Evolutionary conservation across 1,139 yeast species (phyloP).

Genomic region (Debaryomycetaceae sp.): DNA sequence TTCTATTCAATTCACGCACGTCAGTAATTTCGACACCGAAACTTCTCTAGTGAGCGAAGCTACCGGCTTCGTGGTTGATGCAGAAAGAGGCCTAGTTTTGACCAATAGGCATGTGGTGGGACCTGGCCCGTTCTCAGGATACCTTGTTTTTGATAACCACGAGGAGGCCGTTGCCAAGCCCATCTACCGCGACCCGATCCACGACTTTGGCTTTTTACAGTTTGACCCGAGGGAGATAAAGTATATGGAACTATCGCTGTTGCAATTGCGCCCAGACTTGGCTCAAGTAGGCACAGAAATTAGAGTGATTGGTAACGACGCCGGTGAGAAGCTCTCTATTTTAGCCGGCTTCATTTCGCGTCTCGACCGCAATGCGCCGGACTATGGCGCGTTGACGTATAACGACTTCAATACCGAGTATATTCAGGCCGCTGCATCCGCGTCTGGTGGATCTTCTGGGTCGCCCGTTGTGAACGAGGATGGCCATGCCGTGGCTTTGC

Average conservation of each 20-base stretch:
- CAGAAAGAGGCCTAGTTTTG: slow-evolving; percentile 66
- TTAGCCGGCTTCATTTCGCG: slow-evolving; percentile 84
- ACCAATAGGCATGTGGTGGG: slow-evolving; percentile 95
- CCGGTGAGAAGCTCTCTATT: slow-evolving; percentile 87
- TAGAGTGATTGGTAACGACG: slow-evolving; percentile 92
- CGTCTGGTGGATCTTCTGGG: slow-evolving; percentile 93
- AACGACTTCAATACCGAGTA: slow-evolving; percentile 94
- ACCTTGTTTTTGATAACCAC: slow-evolving; percentile 87
- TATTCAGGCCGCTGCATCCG: slow-evolving; percentile 93
- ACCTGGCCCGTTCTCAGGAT: slow-evolving; percentile 87
- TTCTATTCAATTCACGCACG: slow-evolving; percentile 80
- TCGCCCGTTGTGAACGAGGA: slow-evolving; percentile 87
- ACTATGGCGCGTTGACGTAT: slow-evolving; percentile 80
- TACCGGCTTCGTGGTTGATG: slow-evolving; percentile 91
- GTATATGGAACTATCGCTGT: slow-evolving; percentile 59
- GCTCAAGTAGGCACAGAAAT: slow-evolving; percentile 88
- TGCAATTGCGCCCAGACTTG: slow-evolving; percentile 65
- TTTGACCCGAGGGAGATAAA: slow-evolving; percentile 65
- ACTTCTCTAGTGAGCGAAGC: slow-evolving; percentile 78
- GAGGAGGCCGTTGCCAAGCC: slow-evolving; percentile 88
- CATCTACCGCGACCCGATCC: slow-evolving; percentile 74
- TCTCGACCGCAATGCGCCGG: slow-evolving; percentile 90
- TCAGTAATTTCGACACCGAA: slow-evolving; percentile 82
- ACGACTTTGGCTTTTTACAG: slow-evolving; percentile 72
- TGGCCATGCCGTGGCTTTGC: slow-evolving; percentile 83